phyloP scores from a whole-genome alignment of 306 rosid genomes.

The Vicia villosa region DNA sequence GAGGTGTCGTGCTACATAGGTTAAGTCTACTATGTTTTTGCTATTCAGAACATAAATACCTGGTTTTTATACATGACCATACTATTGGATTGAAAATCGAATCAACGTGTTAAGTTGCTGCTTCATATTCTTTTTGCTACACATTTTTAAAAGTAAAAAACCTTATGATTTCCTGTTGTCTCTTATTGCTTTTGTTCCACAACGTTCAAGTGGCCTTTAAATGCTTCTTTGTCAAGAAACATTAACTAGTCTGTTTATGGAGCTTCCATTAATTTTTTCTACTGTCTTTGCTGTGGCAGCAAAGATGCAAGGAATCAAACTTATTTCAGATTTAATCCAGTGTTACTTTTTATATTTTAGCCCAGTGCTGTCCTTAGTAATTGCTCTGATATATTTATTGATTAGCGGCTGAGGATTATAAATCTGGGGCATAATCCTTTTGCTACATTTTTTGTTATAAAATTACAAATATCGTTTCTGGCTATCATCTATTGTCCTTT shows the following conservation, averaged over 20 bases:
- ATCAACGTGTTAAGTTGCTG: constrained; percentile 2
- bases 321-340: background rate
- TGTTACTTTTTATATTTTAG: constrained; percentile 12
- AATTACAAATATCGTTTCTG: background rate
- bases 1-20: no score
- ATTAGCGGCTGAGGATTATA: constrained; percentile 17
- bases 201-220: background rate
- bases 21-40: constrained; percentile 9
- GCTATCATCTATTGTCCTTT: background rate
- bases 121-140: constrained; percentile 2
- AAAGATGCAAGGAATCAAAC: constrained; percentile 11
- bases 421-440: constrained; percentile 1
- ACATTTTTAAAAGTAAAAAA: background rate
- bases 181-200: constrained; percentile 2
- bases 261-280: constrained; percentile 3
- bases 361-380: background rate
- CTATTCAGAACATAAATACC: background rate
- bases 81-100: background rate
- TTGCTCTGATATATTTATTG: constrained; percentile 17
- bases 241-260: background rate
- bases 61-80: constrained; percentile 1
- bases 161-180: background rate
- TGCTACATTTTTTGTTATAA: background rate
- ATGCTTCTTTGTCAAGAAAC: background rate
- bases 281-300: background rate